Percentiles rank a stretch among this genome's conserved stretches.
phyloP scores from a whole-genome alignment of 164 flowering plant species.

The Nymphaea colorata region DNA sequence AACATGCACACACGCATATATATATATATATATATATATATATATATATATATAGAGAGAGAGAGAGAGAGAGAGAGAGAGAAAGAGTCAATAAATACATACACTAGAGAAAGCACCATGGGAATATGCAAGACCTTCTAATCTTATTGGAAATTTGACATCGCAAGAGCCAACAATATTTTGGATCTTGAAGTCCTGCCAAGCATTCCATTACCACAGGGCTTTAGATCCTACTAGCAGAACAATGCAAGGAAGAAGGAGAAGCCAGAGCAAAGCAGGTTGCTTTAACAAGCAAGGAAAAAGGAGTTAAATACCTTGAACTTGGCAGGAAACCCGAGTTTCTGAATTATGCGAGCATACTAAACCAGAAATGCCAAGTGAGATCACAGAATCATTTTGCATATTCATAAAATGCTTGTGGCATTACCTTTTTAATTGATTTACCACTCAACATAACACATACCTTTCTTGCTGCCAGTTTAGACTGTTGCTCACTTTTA shows the following conservation, averaged over 20 bases:
- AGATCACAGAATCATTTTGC: background rate
- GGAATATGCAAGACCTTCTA: conserved; percentile 74
- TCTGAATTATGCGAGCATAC: conserved; percentile 94
- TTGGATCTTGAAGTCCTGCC: conserved; percentile 85
- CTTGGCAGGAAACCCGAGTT: conserved; percentile 86
- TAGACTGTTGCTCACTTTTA: conserved; percentile 90
- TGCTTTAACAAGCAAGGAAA: background rate
- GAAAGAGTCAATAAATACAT: conserved; percentile 11
- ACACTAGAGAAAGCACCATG: conserved; percentile 86
- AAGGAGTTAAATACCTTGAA: conserved; percentile 50
- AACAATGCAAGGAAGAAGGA: conserved; percentile 1
- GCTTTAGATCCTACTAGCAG: background rate
- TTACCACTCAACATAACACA: background rate
- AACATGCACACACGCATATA: background rate
- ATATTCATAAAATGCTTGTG: background rate
- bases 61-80: background rate
- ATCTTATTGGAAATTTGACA: conserved; percentile 84
- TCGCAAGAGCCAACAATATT: conserved; percentile 94
- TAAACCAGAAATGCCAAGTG: conserved; percentile 14
- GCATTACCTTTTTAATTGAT: background rate
- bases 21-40: background rate
- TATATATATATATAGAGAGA: background rate
- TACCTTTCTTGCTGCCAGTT: conserved; percentile 89
- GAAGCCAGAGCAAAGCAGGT: background rate
- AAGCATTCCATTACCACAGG: background rate